These are phyloP conservation scores for Acorus gramineus DNA, from an alignment of 106 monocot genomes.

Conservation along the genomic window DNA sequence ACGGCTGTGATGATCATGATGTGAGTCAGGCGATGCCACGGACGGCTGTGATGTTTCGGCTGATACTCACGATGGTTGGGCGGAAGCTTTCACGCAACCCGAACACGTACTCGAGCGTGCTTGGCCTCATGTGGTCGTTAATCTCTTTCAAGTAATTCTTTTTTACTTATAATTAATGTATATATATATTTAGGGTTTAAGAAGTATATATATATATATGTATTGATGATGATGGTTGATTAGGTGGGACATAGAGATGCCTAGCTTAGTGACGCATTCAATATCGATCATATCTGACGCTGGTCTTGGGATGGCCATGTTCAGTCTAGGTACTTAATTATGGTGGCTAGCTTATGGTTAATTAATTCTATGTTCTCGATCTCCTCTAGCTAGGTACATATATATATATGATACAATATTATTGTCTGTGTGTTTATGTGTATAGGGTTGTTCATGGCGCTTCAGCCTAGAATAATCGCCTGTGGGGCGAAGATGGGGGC, in stretches of 20 bases:
- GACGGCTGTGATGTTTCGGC: conserved; percentile 26
- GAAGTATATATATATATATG: no score
- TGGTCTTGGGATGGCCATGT: conserved; percentile 66
- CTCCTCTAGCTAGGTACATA: no score
- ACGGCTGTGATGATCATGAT: conserved; percentile 1
- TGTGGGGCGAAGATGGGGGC: conserved; percentile 42
- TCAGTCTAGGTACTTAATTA: conserved; percentile 42
- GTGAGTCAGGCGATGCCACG: conserved; percentile 31
- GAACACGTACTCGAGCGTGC: conserved; percentile 48
- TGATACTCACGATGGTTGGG: conserved; percentile 38
- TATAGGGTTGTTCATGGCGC: conserved; percentile 54
- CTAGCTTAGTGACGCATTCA: conserved; percentile 25
- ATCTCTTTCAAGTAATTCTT: conserved; percentile 47
- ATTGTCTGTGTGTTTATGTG: background rate
- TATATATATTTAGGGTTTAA: no score
- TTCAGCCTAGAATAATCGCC: conserved; percentile 45
- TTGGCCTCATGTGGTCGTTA: conserved; percentile 52
- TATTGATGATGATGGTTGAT: background rate
- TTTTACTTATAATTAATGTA: no score
- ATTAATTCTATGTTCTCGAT: no score
- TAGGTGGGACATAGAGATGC: conserved; percentile 39
- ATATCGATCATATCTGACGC: conserved; percentile 55
- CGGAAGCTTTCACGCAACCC: conserved; percentile 48
- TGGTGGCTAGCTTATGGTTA: no score
- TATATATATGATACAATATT: no score